A percentile compares a stretch with the other conserved stretches of the same genome.
These are phyloP conservation scores for Parascedosporium putredinis DNA, from an alignment of 2,329 filamentous ascomycete species.

Conservation along the genomic window DNA sequence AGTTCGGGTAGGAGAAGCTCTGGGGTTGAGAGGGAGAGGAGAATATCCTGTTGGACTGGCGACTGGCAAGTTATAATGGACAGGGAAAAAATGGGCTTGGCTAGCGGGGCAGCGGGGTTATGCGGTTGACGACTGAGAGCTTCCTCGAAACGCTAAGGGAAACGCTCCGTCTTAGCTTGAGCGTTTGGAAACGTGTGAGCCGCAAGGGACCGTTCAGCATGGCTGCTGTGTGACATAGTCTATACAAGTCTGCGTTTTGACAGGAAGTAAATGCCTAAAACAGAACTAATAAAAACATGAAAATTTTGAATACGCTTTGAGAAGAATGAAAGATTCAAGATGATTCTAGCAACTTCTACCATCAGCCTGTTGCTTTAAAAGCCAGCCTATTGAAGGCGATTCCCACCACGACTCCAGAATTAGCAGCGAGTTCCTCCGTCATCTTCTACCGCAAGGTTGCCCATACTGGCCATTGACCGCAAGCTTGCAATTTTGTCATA, in stretches of 20 bases:
- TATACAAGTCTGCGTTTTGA: no score
- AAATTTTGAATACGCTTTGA: neutral
- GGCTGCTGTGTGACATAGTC: no score
- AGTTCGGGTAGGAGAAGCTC: no score
- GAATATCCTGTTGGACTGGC: neutral
- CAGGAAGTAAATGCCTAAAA: neutral
- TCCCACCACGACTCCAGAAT: no score
- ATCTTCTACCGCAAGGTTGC: no score
- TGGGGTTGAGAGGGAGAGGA: neutral
- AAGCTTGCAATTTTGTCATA: no score
- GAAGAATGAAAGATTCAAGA: neutral
- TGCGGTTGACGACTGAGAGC: neutral
- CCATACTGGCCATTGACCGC: no score
- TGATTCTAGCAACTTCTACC: neutral
- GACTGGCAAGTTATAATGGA: neutral
- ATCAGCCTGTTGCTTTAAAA: constrained; percentile 7
- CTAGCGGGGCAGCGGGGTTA: constrained; percentile 7
- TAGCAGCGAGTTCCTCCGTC: no score
- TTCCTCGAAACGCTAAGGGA: neutral
- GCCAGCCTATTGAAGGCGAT: no score
- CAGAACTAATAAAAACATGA: neutral
- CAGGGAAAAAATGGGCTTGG: constrained; percentile 2
- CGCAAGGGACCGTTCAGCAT: constrained; percentile 2
- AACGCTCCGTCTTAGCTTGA: neutral
- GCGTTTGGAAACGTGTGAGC: neutral